Conservation (phyloP, 2,329 filamentous ascomycete species). For the Aspergillus hiratsukae region DNA sequence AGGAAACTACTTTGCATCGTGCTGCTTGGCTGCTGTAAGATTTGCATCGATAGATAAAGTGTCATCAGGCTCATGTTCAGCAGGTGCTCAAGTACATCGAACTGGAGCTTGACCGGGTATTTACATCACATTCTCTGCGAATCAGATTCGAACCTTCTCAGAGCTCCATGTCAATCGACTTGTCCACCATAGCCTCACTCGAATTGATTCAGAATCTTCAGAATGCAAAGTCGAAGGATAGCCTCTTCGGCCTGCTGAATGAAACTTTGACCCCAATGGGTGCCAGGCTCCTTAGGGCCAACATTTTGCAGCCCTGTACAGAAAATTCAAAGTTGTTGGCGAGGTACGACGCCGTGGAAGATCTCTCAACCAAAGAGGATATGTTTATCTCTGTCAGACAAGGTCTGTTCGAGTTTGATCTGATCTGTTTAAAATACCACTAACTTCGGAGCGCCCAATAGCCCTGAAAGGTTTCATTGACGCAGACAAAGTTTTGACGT, state of each 20-base stretch:
- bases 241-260: conserved; percentile 80
- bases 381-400: conserved; percentile 75
- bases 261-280: conserved; percentile 87
- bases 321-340: conserved; percentile 61
- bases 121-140: conserved; percentile 73
- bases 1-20: conserved; percentile 82
- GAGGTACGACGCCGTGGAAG: conserved; percentile 78
- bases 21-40: conserved; percentile 77
- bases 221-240: conserved; percentile 71
- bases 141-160: conserved; percentile 85
- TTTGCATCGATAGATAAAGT: neutral
- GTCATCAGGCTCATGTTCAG: no score
- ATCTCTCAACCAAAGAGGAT: conserved; percentile 75
- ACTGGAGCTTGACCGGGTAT: conserved; percentile 61
- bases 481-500: conserved; percentile 73
- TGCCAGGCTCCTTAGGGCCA: conserved; percentile 72
- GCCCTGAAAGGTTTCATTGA: conserved; percentile 73
- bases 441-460: conserved; percentile 25
- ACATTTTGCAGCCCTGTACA: conserved; percentile 84
- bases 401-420: conserved; percentile 42
- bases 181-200: conserved; percentile 78
- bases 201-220: conserved; percentile 88
- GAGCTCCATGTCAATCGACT: conserved; percentile 92
- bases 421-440: neutral
- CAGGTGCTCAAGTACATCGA: conserved; percentile 81